Evolutionary conservation across 345 rosid species (phyloP).

Genomic region (Eucalyptus marginata): DNA sequence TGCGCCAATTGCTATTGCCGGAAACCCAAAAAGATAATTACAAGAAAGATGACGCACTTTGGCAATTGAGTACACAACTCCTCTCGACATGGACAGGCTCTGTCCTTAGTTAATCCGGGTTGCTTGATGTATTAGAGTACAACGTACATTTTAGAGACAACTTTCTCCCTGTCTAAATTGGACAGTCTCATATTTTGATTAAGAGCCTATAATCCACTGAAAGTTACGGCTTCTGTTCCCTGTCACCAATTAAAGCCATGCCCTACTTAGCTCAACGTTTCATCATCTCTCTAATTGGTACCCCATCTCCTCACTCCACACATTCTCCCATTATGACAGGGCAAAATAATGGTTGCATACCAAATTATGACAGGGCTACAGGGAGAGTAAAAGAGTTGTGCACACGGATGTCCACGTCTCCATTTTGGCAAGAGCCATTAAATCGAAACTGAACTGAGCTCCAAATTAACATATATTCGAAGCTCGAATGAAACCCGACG

Average conservation of each 20-base stretch:
- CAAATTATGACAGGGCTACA: background rate
- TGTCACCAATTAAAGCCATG: background rate
- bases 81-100: background rate
- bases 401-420: background rate
- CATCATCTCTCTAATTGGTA: background rate
- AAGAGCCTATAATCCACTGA: background rate
- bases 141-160: background rate
- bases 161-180: background rate
- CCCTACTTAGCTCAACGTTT: background rate
- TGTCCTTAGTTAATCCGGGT: background rate
- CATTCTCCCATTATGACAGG: background rate
- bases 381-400: background rate
- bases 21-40: background rate
- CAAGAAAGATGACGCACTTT: background rate
- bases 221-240: background rate
- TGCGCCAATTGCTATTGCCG: background rate
- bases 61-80: constrained; percentile 18
- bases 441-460: background rate
- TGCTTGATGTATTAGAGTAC: background rate
- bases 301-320: background rate
- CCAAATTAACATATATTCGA: background rate
- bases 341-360: background rate
- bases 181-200: background rate
- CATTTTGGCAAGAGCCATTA: background rate
- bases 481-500: background rate